A percentile compares a stretch with the other conserved stretches of the same genome.
Conservation (phyloP, 1,284 basidiomycete species). For the Microbotryum lychnidis-dioicae region DNA sequence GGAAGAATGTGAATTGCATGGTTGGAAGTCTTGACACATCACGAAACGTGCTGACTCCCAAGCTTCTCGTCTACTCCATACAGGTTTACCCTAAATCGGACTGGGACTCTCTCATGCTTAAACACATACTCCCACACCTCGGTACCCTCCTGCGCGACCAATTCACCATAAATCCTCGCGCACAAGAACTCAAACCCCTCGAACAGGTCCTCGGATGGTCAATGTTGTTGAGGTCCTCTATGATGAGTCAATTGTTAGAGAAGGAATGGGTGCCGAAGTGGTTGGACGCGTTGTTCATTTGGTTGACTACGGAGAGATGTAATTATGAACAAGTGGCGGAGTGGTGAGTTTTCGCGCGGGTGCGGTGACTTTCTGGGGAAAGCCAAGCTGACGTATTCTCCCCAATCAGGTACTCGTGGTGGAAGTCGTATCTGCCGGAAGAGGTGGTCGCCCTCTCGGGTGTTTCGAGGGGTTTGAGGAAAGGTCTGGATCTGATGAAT, state of each 20-base stretch:
- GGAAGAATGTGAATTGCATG: slow-evolving; percentile 62
- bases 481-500: slow-evolving; percentile 84
- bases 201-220: slow-evolving; percentile 71
- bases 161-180: slow-evolving; percentile 76
- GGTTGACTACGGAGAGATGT: slow-evolving; percentile 75
- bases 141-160: slow-evolving; percentile 68
- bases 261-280: slow-evolving; percentile 93
- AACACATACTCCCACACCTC: slow-evolving; percentile 83
- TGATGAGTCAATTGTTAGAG: slow-evolving; percentile 73
- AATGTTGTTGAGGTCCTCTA: slow-evolving; percentile 59
- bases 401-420: slow-evolving; percentile 58
- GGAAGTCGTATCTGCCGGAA: slow-evolving; percentile 59
- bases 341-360: slow-evolving; percentile 56
- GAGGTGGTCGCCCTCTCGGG: slow-evolving; percentile 56
- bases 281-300: slow-evolving; percentile 81
- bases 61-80: not conserved
- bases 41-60: not conserved
- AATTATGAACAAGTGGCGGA: slow-evolving; percentile 82
- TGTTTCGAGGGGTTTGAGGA: slow-evolving; percentile 68
- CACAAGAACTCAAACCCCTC: slow-evolving; percentile 68
- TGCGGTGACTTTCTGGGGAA: not conserved
- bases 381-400: not conserved
- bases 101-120: slow-evolving; percentile 85
- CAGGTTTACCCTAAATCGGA: slow-evolving; percentile 55
- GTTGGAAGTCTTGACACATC: slow-evolving; percentile 27